These are phyloP conservation scores for Ascosphaera aggregata DNA, from an alignment of 2,329 filamentous ascomycete species.

Conservation along the genomic window DNA sequence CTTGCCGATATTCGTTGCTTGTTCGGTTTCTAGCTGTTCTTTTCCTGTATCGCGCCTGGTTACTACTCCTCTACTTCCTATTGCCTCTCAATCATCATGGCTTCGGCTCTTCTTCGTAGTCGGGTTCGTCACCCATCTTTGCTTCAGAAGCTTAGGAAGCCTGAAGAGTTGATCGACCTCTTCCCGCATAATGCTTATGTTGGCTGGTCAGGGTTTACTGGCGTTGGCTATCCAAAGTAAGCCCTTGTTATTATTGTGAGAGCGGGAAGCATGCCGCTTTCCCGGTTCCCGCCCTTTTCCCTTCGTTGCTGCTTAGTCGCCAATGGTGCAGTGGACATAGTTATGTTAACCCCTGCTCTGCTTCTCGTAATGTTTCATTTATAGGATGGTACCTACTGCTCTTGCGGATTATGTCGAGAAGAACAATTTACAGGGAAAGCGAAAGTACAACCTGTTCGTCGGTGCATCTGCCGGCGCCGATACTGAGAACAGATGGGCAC, in stretches of 20 bases:
- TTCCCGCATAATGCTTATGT: constrained; percentile 75
- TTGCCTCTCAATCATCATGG: constrained; percentile 21
- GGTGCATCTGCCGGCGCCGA: constrained; percentile 76
- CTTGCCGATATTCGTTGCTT: no score
- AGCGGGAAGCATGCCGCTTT: background rate
- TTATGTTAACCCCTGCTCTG: background rate
- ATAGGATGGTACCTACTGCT: constrained; percentile 58
- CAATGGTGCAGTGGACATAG: background rate
- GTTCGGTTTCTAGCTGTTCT: constrained; percentile 3
- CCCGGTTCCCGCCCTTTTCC: background rate
- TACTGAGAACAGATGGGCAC: constrained; percentile 83
- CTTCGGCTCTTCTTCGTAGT: constrained; percentile 51
- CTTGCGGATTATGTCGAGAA: constrained; percentile 76
- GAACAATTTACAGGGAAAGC: constrained; percentile 60
- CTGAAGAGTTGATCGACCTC: constrained; percentile 55
- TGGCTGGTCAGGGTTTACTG: constrained; percentile 80
- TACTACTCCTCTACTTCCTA: background rate
- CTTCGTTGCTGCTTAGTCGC: background rate
- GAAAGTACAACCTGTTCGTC: constrained; percentile 72
- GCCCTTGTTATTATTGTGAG: constrained; percentile 15
- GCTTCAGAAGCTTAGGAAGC: constrained; percentile 54
- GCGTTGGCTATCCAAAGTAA: constrained; percentile 72
- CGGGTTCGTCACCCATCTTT: constrained; percentile 54
- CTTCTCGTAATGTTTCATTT: background rate
- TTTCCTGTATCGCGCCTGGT: constrained; percentile 1